Percentiles rank a stretch among this genome's conserved stretches.
Evolutionary conservation across 306 rosid genomes (phyloP).

Genomic region (Ormosia emarginata): DNA sequence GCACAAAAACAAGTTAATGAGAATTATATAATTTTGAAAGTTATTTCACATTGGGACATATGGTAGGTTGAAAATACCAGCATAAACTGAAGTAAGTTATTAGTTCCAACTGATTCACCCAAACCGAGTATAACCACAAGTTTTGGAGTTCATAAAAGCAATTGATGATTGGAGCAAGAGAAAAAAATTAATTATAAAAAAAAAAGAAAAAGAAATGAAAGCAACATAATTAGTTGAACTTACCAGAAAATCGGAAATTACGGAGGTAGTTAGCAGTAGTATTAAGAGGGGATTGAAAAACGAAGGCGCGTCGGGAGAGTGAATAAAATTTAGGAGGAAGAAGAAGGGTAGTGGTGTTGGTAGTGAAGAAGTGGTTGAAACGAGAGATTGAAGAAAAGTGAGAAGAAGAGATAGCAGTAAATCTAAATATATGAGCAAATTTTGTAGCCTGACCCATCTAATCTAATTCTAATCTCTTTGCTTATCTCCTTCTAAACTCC

Average conservation of each 20-base stretch:
- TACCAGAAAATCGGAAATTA: constrained; percentile 40
- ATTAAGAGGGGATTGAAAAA: constrained; percentile 7
- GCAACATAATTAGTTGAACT: background rate
- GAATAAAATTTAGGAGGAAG: background rate
- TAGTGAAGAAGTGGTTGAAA: background rate
- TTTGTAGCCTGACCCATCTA: background rate
- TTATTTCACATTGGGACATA: background rate
- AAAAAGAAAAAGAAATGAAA: background rate
- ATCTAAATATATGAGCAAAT: background rate
- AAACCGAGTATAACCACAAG: background rate
- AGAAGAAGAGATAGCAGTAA: background rate
- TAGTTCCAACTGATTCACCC: background rate
- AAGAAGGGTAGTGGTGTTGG: background rate
- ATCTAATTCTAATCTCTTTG: background rate
- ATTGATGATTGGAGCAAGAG: background rate
- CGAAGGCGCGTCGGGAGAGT: constrained; percentile 25
- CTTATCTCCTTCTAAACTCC: too few species aligned
- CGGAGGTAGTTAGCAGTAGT: constrained; percentile 22
- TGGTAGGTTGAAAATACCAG: background rate
- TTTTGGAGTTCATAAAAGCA: too few species aligned
- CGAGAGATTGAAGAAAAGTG: constrained; percentile 11
- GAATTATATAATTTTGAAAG: background rate
- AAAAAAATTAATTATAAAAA: background rate
- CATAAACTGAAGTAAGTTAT: background rate
- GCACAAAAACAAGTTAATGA: background rate